phyloP scores from a whole-genome alignment of 2,329 filamentous ascomycete species.

The Teratosphaeria epicoccoides region DNA sequence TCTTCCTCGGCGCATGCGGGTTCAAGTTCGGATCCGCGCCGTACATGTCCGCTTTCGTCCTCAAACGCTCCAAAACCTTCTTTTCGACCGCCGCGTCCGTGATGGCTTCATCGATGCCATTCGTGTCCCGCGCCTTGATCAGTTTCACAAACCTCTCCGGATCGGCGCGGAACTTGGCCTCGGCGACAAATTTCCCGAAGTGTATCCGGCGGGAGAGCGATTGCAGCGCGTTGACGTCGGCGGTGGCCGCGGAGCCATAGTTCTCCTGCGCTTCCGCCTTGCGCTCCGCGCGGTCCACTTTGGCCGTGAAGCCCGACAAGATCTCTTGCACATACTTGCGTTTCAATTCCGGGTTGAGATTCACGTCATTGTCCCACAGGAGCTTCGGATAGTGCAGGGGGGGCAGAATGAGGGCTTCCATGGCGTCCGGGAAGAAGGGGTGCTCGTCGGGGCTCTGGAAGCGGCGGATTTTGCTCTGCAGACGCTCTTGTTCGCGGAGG shows the following conservation, averaged over 20 bases:
- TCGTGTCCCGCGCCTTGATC: conserved; percentile 69
- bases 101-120: conserved; percentile 79
- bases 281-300: conserved; percentile 59
- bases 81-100: conserved; percentile 82
- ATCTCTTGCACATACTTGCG: conserved; percentile 72
- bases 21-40: conserved; percentile 69
- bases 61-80: conserved; percentile 77
- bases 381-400: conserved; percentile 81
- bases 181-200: conserved; percentile 97
- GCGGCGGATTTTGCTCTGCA: conserved; percentile 87
- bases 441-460: conserved; percentile 96
- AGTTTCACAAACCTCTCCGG: conserved; percentile 67
- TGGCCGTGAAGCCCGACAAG: conserved; percentile 54
- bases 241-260: conserved; percentile 85
- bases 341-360: conserved; percentile 82
- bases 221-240: conserved; percentile 83
- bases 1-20: conserved; percentile 50
- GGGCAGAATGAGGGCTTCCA: conserved; percentile 73
- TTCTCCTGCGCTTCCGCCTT: conserved; percentile 76
- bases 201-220: conserved; percentile 84
- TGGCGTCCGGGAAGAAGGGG: conserved; percentile 80
- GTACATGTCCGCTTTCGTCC: conserved; percentile 85
- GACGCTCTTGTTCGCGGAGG: conserved; percentile 73
- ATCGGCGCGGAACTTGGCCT: conserved; percentile 84
- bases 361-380: conserved; percentile 78